phyloP scores from a whole-genome alignment of 179 eudicot species.

The Actinidia polygama region DNA sequence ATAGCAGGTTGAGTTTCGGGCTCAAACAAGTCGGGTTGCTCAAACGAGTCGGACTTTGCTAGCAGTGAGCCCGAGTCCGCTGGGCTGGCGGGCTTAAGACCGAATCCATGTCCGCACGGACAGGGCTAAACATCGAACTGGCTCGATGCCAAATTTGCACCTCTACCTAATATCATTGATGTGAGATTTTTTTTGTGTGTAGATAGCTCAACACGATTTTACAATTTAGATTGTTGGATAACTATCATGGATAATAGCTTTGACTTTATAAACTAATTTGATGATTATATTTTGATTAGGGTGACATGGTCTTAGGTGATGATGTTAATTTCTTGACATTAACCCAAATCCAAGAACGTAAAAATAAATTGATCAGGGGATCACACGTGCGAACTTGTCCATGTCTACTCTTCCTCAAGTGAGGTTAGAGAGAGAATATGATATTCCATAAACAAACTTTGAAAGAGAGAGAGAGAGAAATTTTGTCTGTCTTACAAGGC shows the following conservation, averaged over 20 bases:
- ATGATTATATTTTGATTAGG: neutral
- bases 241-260: neutral
- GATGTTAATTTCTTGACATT: constrained; percentile 2
- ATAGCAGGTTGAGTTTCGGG: too few relatives aligned
- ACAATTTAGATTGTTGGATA: neutral
- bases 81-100: too few relatives aligned
- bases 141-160: too few relatives aligned
- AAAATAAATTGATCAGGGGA: neutral
- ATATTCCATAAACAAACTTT: neutral
- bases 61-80: too few relatives aligned
- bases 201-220: too few relatives aligned
- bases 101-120: too few relatives aligned
- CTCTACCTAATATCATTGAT: too few relatives aligned
- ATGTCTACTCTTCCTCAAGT: neutral
- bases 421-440: constrained; percentile 3
- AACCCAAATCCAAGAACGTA: neutral
- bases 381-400: neutral
- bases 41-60: too few relatives aligned
- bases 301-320: neutral
- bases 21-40: too few relatives aligned
- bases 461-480: neutral
- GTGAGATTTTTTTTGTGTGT: too few relatives aligned
- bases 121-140: too few relatives aligned
- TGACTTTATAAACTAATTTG: neutral
- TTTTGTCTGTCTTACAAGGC: neutral